phyloP scores from a whole-genome alignment of 192 early-diverging fungal species.

The Mortierella claussenii region DNA sequence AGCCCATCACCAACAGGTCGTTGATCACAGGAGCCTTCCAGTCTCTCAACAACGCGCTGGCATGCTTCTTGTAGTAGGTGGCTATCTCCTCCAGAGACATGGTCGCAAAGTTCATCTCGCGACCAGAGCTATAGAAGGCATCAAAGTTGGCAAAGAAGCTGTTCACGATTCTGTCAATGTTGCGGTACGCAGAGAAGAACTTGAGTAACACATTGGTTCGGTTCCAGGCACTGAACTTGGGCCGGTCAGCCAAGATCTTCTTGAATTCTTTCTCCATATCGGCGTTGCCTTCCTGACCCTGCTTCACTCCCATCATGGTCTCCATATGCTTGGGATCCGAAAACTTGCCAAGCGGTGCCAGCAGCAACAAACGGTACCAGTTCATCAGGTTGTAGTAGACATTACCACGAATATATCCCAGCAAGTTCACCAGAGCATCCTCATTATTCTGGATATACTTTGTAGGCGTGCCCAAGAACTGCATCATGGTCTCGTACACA shows the following conservation, averaged over 20 bases:
- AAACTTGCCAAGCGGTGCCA: constrained; percentile 47
- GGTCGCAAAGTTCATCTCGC: constrained; percentile 40
- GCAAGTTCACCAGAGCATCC: constrained; percentile 40
- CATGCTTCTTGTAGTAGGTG: constrained; percentile 33
- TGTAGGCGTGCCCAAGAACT: constrained; percentile 37
- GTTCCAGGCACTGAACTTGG: constrained; percentile 47
- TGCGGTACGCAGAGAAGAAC: constrained; percentile 47
- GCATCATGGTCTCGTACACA: constrained; percentile 50
- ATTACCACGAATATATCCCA: constrained; percentile 46
- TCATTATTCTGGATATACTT: constrained; percentile 37
- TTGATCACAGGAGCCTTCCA: constrained; percentile 52
- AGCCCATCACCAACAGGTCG: constrained; percentile 47
- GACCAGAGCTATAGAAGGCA: constrained; percentile 37
- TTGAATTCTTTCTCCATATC: constrained; percentile 53
- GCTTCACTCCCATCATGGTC: constrained; percentile 55
- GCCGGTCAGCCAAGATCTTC: constrained; percentile 32
- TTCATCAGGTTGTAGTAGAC: constrained; percentile 55
- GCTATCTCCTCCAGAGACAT: constrained; percentile 47
- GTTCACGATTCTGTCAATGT: constrained; percentile 48
- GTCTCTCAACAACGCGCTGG: constrained; percentile 32
- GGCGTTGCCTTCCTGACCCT: constrained; percentile 46
- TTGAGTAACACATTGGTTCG: constrained; percentile 31
- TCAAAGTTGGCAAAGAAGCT: constrained; percentile 47
- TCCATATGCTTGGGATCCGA: constrained; percentile 54
- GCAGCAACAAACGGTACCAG: constrained; percentile 46